Conservation (phyloP, 2,329 filamentous ascomycete genomes). For the Septoria petroselini region DNA sequence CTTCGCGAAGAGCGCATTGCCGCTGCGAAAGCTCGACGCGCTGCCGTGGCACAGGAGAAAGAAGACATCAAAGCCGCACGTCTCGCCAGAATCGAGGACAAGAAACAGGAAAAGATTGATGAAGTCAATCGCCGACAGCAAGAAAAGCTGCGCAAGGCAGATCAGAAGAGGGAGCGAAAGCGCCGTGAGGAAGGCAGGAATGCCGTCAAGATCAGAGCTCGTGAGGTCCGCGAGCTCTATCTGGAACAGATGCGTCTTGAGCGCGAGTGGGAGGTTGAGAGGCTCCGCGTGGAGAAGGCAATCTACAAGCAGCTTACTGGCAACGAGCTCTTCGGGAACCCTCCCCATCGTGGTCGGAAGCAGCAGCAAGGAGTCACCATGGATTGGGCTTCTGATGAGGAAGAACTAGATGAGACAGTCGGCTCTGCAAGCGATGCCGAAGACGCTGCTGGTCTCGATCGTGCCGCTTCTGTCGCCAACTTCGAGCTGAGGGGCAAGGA, state of each 20-base stretch:
- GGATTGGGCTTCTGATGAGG: conserved; percentile 15
- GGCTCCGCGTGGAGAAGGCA: conserved; percentile 21
- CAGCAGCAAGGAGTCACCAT: conserved; percentile 14
- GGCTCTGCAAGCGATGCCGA: conserved; percentile 17
- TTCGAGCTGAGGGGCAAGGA: conserved; percentile 6
- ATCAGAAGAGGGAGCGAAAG: conserved; percentile 16
- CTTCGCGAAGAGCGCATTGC: conserved; percentile 35
- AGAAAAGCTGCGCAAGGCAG: conserved; percentile 15
- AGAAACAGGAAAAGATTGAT: conserved; percentile 22
- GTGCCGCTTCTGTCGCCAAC: conserved; percentile 5
- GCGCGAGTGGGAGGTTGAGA: conserved; percentile 24
- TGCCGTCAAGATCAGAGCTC: conserved; percentile 10
- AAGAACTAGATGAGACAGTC: conserved; percentile 9
- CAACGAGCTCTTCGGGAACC: conserved; percentile 15
- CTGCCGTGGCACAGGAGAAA: conserved; percentile 20
- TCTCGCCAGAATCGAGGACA: conserved; percentile 18
- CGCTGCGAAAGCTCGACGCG: conserved; percentile 30
- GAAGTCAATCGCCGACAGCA: conserved; percentile 12
- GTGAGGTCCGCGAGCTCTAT: conserved; percentile 10
- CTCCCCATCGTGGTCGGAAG: conserved; percentile 3
- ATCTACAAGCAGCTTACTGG: conserved; percentile 26
- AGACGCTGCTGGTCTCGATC: conserved; percentile 7
- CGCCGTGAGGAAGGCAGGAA: conserved; percentile 23
- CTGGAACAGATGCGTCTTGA: conserved; percentile 20
- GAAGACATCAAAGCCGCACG: conserved; percentile 23